Percentiles rank a stretch among this genome's conserved stretches.
phyloP scores from a whole-genome alignment of 768 basidiomycete species.

The Rossbeevera mucosa region DNA sequence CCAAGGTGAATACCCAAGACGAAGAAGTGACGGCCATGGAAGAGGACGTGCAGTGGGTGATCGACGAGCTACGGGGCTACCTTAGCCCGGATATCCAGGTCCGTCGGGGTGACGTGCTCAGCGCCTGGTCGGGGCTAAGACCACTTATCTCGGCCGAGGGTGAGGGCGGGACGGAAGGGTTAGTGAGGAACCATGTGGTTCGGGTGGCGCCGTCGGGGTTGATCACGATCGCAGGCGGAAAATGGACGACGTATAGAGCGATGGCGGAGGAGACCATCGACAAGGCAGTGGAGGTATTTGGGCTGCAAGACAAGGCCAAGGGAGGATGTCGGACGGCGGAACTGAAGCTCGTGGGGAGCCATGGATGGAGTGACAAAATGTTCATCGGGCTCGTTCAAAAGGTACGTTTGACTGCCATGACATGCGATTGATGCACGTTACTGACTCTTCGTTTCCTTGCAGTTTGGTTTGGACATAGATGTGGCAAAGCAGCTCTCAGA shows the following conservation, averaged over 20 bases:
- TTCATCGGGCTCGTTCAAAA: conserved; percentile 93
- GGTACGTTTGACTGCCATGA: conserved; percentile 37
- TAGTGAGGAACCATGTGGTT: conserved; percentile 94
- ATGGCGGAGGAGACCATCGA: conserved; percentile 97
- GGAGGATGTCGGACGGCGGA: conserved; percentile 73
- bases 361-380: conserved; percentile 95
- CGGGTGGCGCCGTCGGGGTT: conserved; percentile 76
- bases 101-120: conserved; percentile 88
- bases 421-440: too few species aligned
- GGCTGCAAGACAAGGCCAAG: conserved; percentile 49
- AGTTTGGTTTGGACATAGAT: conserved; percentile 89
- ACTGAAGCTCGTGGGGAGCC: conserved; percentile 83
- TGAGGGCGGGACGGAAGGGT: conserved; percentile 71
- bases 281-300: conserved; percentile 75
- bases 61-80: conserved; percentile 89
- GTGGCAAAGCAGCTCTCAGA: conserved; percentile 92
- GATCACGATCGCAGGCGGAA: conserved; percentile 93
- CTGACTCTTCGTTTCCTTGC: not conserved
- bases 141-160: conserved; percentile 83
- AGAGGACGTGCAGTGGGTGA: conserved; percentile 95
- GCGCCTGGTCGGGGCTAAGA: conserved; percentile 90
- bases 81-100: conserved; percentile 91
- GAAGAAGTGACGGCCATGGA: conserved; percentile 78
- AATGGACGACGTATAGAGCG: conserved; percentile 96
- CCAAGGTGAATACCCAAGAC: conserved; percentile 48